phyloP scores from a whole-genome alignment of 2,329 filamentous ascomycete genomes.

The Colletotrichum falcatum region DNA sequence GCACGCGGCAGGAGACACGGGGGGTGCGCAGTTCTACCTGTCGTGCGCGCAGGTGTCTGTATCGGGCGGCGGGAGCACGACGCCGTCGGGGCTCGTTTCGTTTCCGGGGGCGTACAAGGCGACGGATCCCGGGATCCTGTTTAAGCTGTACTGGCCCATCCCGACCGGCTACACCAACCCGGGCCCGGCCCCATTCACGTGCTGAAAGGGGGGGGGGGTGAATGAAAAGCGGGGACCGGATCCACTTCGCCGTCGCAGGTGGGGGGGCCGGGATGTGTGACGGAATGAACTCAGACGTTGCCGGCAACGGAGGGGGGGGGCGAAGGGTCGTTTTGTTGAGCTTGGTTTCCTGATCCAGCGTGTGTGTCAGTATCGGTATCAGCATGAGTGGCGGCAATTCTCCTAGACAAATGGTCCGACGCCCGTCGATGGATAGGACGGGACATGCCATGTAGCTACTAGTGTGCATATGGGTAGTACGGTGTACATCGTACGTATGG shows the following conservation, averaged over 20 bases:
- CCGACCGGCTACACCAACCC: constrained; percentile 52
- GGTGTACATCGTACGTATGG: no score
- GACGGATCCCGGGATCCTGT: constrained; percentile 56
- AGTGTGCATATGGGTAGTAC: no score
- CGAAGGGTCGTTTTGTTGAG: constrained; percentile 1
- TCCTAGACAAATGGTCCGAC: neutral
- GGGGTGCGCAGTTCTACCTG: constrained; percentile 61
- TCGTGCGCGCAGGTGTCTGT: constrained; percentile 55
- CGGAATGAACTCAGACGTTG: neutral
- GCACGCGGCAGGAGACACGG: constrained; percentile 54
- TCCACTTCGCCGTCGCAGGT: constrained; percentile 1
- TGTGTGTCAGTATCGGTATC: neutral
- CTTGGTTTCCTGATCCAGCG: neutral
- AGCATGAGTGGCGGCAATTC: neutral
- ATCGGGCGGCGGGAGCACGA: constrained; percentile 55
- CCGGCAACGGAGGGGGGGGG: neutral
- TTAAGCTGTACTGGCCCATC: constrained; percentile 58
- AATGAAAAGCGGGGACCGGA: neutral
- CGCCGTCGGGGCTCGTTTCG: constrained; percentile 49
- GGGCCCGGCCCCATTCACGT: constrained; percentile 40
- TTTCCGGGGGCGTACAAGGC: constrained; percentile 57
- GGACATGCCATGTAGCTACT: no score
- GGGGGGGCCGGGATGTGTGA: neutral
- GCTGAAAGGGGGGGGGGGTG: constrained; percentile 16
- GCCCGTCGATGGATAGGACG: neutral